Base-by-base conservation (phyloP, 78 protist genomes). In the Kipferlia bialata region DNA sequence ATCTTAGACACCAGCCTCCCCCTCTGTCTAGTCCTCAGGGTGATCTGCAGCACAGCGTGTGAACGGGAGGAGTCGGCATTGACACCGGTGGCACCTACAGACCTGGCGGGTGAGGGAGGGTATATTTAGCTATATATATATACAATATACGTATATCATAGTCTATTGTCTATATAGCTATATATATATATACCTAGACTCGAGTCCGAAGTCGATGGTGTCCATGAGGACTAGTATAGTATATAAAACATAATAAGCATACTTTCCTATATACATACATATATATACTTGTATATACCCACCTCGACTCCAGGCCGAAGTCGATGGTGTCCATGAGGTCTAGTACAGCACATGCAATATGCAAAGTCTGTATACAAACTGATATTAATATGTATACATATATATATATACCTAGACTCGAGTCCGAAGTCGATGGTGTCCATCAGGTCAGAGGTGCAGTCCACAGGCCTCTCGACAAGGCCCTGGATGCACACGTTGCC, bases 31-130 rank as follows among this genome's bases (percentile, higher is more conserved):
- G 39, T 60, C 16, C 67, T 3, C 61, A 90, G 59, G 37, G 33
- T 32, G 33, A 90, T 76, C 64, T 82, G 85, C 32, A 91, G 77
- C 45, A 92, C 82, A 53, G 93, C 97, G 62, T 92, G 97, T 0
- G 91, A 85, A 36, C 97, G 79, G 3, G 89, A 82, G 0, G 87
- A 78, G 57, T 82, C 88, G n/a, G 79, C 86, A 69, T 92, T 92
- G 45, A 79, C 89, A 28, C 85, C 83, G 7, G 97, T 92, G n/a
- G 81, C 45, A 3, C 93, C 93, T 0, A 88, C 73, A 0, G 77
- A 59, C 16, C 90, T 64, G n/a, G n/a, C n/a, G n/a, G n/a, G n/a
- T n/a, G n/a, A n/a, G n/a, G n/a, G n/a, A n/a, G n/a, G n/a, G n/a
- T n/a, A n/a, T n/a, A n/a, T n/a, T n/a, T n/a, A n/a, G n/a, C n/a